Percentiles rank a stretch among this genome's conserved stretches.
phyloP scores from a whole-genome alignment of 768 basidiomycete genomes.

The Boletus rubroflammeus region DNA sequence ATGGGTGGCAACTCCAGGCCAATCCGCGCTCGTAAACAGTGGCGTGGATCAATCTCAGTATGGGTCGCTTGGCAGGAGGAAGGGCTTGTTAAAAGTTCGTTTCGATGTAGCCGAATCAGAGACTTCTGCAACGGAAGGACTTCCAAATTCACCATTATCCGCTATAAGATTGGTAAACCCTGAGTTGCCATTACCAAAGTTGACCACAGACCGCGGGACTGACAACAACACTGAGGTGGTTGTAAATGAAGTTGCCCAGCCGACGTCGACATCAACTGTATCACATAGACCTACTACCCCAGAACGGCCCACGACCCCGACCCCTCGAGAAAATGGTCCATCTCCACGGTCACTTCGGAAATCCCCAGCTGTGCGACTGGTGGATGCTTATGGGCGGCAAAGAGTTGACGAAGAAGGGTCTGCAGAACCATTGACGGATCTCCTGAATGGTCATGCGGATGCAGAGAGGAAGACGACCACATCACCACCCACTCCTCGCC shows the following conservation, averaged over 20 bases:
- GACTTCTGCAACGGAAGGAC: constrained; percentile 30
- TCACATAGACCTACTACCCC: constrained; percentile 18
- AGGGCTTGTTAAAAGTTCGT: constrained; percentile 66
- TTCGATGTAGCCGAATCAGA: constrained; percentile 51
- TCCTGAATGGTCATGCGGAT: constrained; percentile 17
- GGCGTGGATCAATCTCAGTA: constrained; percentile 28
- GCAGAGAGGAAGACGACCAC: constrained; percentile 11
- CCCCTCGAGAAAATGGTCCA: constrained; percentile 21
- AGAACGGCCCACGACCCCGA: constrained; percentile 24
- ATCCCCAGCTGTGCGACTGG: constrained; percentile 54
- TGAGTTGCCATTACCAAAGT: constrained; percentile 14
- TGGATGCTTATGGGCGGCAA: constrained; percentile 69
- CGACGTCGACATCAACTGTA: background rate
- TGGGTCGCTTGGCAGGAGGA: constrained; percentile 39
- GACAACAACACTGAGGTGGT: constrained; percentile 4
- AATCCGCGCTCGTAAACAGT: constrained; percentile 19
- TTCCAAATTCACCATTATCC: constrained; percentile 23
- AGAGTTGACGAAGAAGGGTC: constrained; percentile 19
- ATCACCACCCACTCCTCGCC: constrained; percentile 23
- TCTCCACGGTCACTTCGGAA: constrained; percentile 40
- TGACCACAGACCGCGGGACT: background rate
- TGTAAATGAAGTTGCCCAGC: constrained; percentile 2
- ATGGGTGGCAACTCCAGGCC: constrained; percentile 57
- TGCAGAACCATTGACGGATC: background rate
- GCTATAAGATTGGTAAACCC: constrained; percentile 26